Evolutionary conservation across 257 asterid species (phyloP), one percentile per base, ranked within the genome.

Genomic region (Nemophila menziesii): DNA sequence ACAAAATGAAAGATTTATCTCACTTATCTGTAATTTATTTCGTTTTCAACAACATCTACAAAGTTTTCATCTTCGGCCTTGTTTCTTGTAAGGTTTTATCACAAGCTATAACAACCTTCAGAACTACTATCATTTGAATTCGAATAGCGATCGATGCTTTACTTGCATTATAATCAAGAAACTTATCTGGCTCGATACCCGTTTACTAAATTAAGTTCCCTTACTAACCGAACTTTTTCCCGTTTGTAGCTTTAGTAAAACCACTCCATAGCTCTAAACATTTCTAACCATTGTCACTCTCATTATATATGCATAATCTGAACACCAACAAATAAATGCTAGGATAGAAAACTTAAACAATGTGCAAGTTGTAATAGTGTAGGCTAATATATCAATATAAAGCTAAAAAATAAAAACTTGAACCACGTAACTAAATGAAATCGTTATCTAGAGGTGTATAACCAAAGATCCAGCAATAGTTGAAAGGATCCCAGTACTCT

Each of bases 231-330:
- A 86, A 21, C 78, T 83, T 69, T 63, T 74, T 55, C 96, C 92
- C 0, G 96, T 86, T 36, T 81, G 37, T 57, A 86, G 65, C 57
- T 86, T 92, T 21, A 86, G 75, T 45, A 86, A 81, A 58, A 86
- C 55, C 1, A 81, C 83, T 17, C 96, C 96, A 11, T 75, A 86
- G 62, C 96, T 86, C 55, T 86, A 81, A 20, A 86, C 90, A 16
- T 86, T 81, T 54, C 92, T 92, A 1, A 92, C 68, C 70, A 74
- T 70, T 12, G 96, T 78, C 26, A 86, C 71, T 57, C 92, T 86
- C 96, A 86, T 78, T 3, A 86, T 86, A 82, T 86, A 86, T 20
- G 96, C 93, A 48, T 86, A 86, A 61, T 86, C 93, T 86, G 86
- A 39, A 64, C 49, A 14, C 33, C 33, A 37, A 29, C 9, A 29